Conservation (phyloP, 108 stramenopile species). For the Discostella stelligeroides region DNA sequence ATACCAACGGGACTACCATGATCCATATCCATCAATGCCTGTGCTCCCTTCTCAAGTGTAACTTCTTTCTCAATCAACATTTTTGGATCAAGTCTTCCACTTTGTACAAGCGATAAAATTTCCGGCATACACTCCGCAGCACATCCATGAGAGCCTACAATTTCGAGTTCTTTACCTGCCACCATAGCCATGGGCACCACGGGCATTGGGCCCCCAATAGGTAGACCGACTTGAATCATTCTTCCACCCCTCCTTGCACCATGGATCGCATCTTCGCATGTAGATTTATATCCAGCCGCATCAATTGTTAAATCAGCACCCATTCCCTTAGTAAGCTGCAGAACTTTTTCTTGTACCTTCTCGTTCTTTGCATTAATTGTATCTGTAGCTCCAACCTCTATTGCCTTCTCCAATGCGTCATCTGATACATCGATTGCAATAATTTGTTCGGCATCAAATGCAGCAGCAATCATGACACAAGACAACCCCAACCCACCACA, state of each 20-base stretch:
- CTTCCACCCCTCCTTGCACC: conserved; percentile 56
- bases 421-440: conserved; percentile 74
- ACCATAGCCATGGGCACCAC: conserved; percentile 74
- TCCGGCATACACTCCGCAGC: conserved; percentile 51
- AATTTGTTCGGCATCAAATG: conserved; percentile 48
- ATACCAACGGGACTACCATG: conserved; percentile 69
- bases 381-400: conserved; percentile 66
- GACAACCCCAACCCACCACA: conserved; percentile 79
- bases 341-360: conserved; percentile 38
- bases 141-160: conserved; percentile 82
- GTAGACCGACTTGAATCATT: conserved; percentile 82
- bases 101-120: conserved; percentile 57
- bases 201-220: conserved; percentile 54
- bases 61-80: conserved; percentile 63
- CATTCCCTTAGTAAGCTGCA: conserved; percentile 45
- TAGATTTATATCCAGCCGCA: conserved; percentile 71
- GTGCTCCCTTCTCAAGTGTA: conserved; percentile 63
- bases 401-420: conserved; percentile 63
- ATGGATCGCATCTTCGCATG: conserved; percentile 72
- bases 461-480: conserved; percentile 72
- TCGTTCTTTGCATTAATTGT: conserved; percentile 20
- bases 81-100: conserved; percentile 52
- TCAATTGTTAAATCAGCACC: conserved; percentile 75
- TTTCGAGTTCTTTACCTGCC: conserved; percentile 69
- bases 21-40: conserved; percentile 74